Evolutionary conservation across 2,329 filamentous ascomycete species (phyloP).

Genomic region (Trichoderma lentiforme): DNA sequence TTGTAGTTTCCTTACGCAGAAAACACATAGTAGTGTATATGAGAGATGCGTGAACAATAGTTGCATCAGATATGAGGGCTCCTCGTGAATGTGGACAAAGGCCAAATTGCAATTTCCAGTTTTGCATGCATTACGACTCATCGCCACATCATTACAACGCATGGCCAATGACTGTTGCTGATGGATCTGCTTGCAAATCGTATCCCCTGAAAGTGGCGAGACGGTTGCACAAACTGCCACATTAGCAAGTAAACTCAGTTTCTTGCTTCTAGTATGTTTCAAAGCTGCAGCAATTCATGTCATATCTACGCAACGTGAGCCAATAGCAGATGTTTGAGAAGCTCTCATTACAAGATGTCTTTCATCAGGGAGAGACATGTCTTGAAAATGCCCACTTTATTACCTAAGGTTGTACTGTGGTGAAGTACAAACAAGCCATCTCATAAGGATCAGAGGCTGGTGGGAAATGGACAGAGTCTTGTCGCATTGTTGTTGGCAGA

Average conservation of each 20-base stretch:
- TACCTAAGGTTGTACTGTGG: neutral
- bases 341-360: neutral
- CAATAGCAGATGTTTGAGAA: neutral
- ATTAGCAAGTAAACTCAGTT: neutral
- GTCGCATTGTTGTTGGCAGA: neutral
- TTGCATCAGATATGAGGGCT: neutral
- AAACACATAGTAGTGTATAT: neutral
- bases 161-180: neutral
- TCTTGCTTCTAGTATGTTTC: neutral
- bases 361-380: neutral
- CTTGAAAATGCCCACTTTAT: neutral
- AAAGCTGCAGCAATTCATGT: neutral
- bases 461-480: neutral
- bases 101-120: neutral
- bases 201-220: neutral
- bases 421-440: neutral
- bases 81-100: neutral
- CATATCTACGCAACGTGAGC: neutral
- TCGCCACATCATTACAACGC: neutral
- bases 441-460: neutral
- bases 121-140: neutral
- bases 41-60: neutral
- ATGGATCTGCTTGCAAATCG: neutral
- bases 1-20: neutral
- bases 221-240: neutral